phyloP scores from a whole-genome alignment of 164 flowering plant species.

The Magnolia changhungtana region DNA sequence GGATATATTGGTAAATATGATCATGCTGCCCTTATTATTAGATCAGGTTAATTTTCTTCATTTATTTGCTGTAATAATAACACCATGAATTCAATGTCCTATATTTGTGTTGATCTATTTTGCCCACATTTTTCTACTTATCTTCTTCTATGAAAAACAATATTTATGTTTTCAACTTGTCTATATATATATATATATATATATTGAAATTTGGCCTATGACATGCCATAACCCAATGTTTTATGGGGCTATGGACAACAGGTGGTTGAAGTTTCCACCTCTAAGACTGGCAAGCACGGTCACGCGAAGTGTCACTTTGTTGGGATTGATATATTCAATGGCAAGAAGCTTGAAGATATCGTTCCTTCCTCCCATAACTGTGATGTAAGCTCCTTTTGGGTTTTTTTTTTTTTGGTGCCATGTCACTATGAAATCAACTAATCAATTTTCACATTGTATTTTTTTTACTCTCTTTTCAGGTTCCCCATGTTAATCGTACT shows the following conservation, averaged over 20 bases:
- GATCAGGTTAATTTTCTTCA: too few relatives aligned
- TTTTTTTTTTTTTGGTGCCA: neutral
- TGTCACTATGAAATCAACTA: neutral
- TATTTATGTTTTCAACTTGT: too few relatives aligned
- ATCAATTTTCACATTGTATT: neutral
- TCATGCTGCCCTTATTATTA: too few relatives aligned
- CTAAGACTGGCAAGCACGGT: conserved; percentile 58
- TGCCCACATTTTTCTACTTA: too few relatives aligned
- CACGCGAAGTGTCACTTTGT: conserved; percentile 61
- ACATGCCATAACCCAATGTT: too few relatives aligned
- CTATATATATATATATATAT: too few relatives aligned
- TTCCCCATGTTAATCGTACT: conserved; percentile 54
- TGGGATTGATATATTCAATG: conserved; percentile 47
- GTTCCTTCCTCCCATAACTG: conserved; percentile 72
- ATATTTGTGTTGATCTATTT: too few relatives aligned
- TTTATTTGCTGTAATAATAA: too few relatives aligned
- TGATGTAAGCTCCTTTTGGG: conserved; percentile 34
- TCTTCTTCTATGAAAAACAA: too few relatives aligned
- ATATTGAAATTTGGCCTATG: too few relatives aligned
- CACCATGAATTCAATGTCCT: too few relatives aligned
- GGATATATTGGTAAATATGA: too few relatives aligned
- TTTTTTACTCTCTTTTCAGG: conserved; percentile 23
- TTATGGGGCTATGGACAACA: conserved; percentile 2
- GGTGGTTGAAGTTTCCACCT: conserved; percentile 61
- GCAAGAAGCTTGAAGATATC: conserved; percentile 70